A percentile compares a stretch with the other conserved stretches of the same genome.
These are phyloP conservation scores for Leucosporidium creatinivorum DNA, from an alignment of 768 basidiomycete species.

Conservation along the genomic window DNA sequence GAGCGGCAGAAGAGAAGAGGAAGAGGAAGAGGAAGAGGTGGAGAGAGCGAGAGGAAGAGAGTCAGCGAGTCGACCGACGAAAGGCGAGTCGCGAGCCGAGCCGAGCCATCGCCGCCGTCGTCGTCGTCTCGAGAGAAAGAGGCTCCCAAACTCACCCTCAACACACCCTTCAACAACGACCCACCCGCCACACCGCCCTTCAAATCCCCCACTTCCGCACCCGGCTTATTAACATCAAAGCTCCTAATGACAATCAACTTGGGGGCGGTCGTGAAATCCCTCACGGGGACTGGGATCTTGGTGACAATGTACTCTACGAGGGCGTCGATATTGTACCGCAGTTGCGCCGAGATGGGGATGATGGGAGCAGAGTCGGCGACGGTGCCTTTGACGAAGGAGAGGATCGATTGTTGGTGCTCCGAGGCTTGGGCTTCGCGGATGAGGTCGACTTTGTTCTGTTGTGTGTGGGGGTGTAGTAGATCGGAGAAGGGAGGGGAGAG, in stretches of 20 bases:
- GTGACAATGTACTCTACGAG: constrained; percentile 98
- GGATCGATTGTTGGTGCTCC: constrained; percentile 93
- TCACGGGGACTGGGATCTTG: constrained; percentile 85
- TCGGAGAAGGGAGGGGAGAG: no score
- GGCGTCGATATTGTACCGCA: constrained; percentile 98
- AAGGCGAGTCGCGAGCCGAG: no score
- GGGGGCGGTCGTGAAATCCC: constrained; percentile 86
- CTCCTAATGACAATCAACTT: constrained; percentile 97
- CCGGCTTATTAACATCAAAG: constrained; percentile 99
- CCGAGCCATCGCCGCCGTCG: no score
- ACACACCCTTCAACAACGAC: constrained; percentile 84
- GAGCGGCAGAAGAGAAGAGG: no score
- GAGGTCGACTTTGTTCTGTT: constrained; percentile 79
- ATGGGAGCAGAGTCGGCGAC: constrained; percentile 96
- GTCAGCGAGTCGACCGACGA: no score
- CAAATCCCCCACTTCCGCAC: constrained; percentile 89
- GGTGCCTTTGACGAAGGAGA: constrained; percentile 93
- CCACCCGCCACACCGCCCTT: constrained; percentile 99
- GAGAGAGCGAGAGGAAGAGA: no score
- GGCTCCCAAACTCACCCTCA: constrained; percentile 47
- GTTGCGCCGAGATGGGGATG: constrained; percentile 95
- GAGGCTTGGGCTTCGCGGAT: constrained; percentile 90
- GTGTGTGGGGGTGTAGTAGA: background rate
- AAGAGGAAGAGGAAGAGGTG: no score
- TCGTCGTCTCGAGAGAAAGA: no score